Conservation (phyloP, 441 rosid species). For the Erodium moschatum region DNA sequence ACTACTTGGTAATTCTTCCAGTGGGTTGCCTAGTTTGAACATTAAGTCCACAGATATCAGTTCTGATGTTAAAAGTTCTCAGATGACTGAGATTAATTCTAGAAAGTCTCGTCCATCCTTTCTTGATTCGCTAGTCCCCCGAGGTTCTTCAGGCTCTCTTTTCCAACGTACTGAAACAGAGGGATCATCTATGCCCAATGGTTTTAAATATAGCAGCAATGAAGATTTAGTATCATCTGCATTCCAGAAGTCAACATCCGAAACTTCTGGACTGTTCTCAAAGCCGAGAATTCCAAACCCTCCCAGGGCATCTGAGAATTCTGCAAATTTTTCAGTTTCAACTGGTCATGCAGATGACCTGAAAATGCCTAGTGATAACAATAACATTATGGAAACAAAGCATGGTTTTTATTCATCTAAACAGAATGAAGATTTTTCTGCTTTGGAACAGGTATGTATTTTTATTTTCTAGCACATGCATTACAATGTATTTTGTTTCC, state of each 20-base stretch:
- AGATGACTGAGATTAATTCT: constrained; percentile 40
- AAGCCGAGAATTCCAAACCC: constrained; percentile 22
- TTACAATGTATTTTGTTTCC: neutral
- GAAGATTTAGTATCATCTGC: constrained; percentile 32
- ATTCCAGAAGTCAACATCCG: constrained; percentile 29
- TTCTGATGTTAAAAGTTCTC: constrained; percentile 39
- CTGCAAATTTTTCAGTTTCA: constrained; percentile 27
- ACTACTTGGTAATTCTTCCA: constrained; percentile 34
- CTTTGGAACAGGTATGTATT: constrained; percentile 77
- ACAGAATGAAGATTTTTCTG: constrained; percentile 73
- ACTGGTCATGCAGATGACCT: constrained; percentile 30
- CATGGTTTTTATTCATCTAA: constrained; percentile 42
- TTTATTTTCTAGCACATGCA: neutral
- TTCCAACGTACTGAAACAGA: constrained; percentile 33
- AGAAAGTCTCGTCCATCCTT: constrained; percentile 76
- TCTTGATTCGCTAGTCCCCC: constrained; percentile 64
- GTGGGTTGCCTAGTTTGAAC: too few relatives aligned
- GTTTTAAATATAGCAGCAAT: constrained; percentile 29
- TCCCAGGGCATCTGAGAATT: constrained; percentile 29
- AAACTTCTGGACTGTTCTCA: constrained; percentile 29
- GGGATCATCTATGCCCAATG: constrained; percentile 27
- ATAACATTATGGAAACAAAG: constrained; percentile 26
- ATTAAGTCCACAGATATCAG: constrained; percentile 25
- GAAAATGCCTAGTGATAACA: constrained; percentile 23
- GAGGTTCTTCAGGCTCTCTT: constrained; percentile 38